These are phyloP conservation scores for Fusarium paranaense DNA, from an alignment of 2,329 filamentous ascomycete species.

Conservation along the genomic window DNA sequence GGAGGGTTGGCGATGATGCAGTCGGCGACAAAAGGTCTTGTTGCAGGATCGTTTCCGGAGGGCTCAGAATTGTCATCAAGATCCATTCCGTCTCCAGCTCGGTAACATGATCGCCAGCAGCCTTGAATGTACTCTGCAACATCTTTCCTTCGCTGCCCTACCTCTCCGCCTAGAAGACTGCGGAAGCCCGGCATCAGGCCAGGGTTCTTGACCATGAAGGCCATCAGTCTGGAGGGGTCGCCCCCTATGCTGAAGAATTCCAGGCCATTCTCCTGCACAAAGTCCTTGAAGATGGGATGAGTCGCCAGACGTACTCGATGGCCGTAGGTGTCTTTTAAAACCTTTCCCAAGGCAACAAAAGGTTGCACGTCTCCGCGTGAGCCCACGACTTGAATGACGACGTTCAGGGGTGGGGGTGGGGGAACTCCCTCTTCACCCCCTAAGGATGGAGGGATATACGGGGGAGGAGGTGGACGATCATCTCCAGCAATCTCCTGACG, in stretches of 20 bases:
- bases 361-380: conserved; percentile 82
- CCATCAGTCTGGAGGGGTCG: conserved; percentile 81
- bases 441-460: conserved; percentile 78
- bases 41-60: conserved; percentile 57
- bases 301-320: conserved; percentile 81
- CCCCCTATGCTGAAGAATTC: conserved; percentile 85
- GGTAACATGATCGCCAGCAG: conserved; percentile 88
- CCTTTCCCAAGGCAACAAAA: conserved; percentile 76
- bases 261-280: conserved; percentile 76
- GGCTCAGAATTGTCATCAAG: conserved; percentile 59
- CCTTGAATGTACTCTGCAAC: conserved; percentile 83
- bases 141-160: conserved; percentile 77
- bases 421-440: conserved; percentile 71
- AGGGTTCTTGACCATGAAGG: conserved; percentile 92
- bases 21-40: conserved; percentile 82
- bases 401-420: conserved; percentile 70
- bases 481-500: conserved; percentile 64
- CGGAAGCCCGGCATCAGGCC: conserved; percentile 87
- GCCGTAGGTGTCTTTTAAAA: conserved; percentile 71
- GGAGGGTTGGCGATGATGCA: conserved; percentile 84
- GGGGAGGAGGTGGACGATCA: conserved; percentile 62
- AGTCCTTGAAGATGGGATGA: conserved; percentile 74
- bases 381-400: conserved; percentile 81
- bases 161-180: conserved; percentile 79
- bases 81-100: conserved; percentile 74